Evolutionary conservation across 2,329 filamentous ascomycete genomes (phyloP).

Genomic region (Teratosphaeria zuluensis): DNA sequence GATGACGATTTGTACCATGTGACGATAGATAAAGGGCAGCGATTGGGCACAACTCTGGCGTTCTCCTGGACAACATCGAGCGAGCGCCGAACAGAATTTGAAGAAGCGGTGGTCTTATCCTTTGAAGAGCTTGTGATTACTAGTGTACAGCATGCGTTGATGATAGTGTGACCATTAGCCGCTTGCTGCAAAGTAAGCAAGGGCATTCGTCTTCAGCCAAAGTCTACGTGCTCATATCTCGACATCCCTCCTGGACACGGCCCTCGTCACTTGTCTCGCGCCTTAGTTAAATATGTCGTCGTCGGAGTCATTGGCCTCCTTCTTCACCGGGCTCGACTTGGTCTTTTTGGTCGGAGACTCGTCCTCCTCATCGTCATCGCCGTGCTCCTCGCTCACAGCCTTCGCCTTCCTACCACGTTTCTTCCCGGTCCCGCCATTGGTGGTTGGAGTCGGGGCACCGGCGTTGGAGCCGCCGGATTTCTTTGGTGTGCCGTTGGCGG

Average conservation of each 20-base stretch:
- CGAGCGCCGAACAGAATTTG: neutral
- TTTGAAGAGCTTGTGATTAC: neutral
- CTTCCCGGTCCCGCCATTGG: constrained; percentile 2
- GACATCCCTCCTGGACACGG: neutral
- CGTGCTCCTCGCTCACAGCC: constrained; percentile 1
- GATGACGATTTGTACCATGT: neutral
- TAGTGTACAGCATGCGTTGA: neutral
- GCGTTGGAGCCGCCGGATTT: neutral
- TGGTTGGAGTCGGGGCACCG: neutral
- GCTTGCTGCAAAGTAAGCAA: neutral
- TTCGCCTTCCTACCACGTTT: constrained; percentile 3
- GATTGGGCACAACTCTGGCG: neutral
- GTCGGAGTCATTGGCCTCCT: neutral
- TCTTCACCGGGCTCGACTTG: neutral
- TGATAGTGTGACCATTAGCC: neutral
- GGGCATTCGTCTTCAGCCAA: neutral
- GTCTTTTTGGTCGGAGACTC: constrained; percentile 2
- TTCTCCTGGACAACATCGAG: neutral
- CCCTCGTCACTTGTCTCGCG: neutral
- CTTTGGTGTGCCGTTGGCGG: neutral
- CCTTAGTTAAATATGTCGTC: neutral
- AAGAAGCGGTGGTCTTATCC: neutral
- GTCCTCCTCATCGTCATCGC: constrained; percentile 1
- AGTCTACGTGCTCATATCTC: neutral
- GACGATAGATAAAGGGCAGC: neutral